phyloP scores from a whole-genome alignment of 768 basidiomycete species.

The Kwoniella pini region DNA sequence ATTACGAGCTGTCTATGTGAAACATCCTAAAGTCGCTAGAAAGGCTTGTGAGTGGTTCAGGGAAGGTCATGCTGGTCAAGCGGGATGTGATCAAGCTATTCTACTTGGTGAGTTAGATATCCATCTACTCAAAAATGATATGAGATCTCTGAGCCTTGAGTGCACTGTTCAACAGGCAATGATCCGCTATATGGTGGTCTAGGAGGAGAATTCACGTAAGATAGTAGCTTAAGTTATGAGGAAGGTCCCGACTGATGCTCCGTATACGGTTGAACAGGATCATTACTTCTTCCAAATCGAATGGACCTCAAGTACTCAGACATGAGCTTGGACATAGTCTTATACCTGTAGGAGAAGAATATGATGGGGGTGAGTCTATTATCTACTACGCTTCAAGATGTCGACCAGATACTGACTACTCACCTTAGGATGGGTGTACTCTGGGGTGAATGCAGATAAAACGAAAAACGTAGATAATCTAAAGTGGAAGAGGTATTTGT shows the following conservation, averaged over 20 bases:
- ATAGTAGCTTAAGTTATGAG: background rate
- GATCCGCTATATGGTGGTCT: constrained; percentile 52
- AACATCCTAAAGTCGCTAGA: constrained; percentile 38
- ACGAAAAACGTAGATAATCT: constrained; percentile 28
- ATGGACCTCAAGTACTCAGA: constrained; percentile 51
- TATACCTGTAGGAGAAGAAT: constrained; percentile 52
- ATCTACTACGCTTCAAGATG: background rate
- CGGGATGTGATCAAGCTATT: constrained; percentile 52
- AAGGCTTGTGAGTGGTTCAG: constrained; percentile 44
- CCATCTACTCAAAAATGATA: background rate
- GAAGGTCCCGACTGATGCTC: background rate
- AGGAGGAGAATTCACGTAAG: constrained; percentile 53
- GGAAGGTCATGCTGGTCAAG: constrained; percentile 19
- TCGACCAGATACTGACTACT: background rate
- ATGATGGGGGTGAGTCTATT: constrained; percentile 47
- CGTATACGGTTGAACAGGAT: constrained; percentile 24
- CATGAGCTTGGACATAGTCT: constrained; percentile 52
- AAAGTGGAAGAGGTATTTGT: constrained; percentile 41
- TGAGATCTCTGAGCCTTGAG: background rate
- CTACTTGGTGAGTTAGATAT: constrained; percentile 36
- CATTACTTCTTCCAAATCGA: constrained; percentile 50
- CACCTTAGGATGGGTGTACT: constrained; percentile 40
- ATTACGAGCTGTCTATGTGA: constrained; percentile 47
- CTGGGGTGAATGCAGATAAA: constrained; percentile 44
- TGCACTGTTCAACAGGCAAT: constrained; percentile 29